Conservation (phyloP, 768 basidiomycete genomes). For the Crepidotus variabilis region DNA sequence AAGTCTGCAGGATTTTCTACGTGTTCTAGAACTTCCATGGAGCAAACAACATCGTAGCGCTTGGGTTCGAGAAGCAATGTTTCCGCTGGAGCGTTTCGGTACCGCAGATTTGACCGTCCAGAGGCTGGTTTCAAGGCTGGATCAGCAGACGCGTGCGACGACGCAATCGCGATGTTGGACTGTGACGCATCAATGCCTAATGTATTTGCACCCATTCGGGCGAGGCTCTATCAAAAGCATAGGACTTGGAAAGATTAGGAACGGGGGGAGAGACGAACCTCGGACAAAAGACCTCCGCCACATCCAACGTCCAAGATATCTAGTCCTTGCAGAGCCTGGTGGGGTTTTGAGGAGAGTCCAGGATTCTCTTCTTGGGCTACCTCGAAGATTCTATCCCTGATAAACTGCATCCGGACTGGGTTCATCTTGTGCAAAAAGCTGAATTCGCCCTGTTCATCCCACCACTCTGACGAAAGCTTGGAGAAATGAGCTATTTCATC, state of each 20-base stretch:
- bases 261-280: slow-evolving; percentile 45
- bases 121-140: slow-evolving; percentile 45
- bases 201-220: slow-evolving; percentile 84
- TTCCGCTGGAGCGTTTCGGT: slow-evolving; percentile 75
- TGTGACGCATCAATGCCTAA: slow-evolving; percentile 90
- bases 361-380: slow-evolving; percentile 50
- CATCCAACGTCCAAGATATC: slow-evolving; percentile 90
- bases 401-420: slow-evolving; percentile 79
- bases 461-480: slow-evolving; percentile 86
- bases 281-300: slow-evolving; percentile 90
- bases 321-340: slow-evolving; percentile 52
- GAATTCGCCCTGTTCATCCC: slow-evolving; percentile 94
- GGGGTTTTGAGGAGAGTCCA: slow-evolving; percentile 28
- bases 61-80: slow-evolving; percentile 57
- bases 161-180: slow-evolving; percentile 83
- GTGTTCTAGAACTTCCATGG: slow-evolving; percentile 98
- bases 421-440: slow-evolving; percentile 91
- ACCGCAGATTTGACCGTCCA: slow-evolving; percentile 42
- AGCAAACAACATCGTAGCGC: slow-evolving; percentile 89
- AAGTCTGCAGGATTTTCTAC: slow-evolving; percentile 90
- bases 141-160: slow-evolving; percentile 77
- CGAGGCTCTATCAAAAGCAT: slow-evolving; percentile 57
- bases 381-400: slow-evolving; percentile 73
- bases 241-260: not conserved
- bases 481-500: slow-evolving; percentile 90